phyloP scores from a whole-genome alignment of 495 filamentous ascomycete genomes.

The Amorphotheca resinae region DNA sequence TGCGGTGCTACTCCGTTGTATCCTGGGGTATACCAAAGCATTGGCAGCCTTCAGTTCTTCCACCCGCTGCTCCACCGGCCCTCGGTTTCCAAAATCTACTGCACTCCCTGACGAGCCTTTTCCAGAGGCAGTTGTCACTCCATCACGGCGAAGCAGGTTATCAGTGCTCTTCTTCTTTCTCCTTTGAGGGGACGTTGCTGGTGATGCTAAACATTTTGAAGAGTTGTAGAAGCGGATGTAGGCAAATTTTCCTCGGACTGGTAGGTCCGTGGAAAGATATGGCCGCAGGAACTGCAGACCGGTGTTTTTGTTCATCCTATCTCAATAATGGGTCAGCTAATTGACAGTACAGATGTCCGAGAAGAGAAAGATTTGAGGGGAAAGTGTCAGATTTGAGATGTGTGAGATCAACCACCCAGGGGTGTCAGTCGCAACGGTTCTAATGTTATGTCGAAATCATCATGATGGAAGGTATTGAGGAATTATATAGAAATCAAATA shows the following conservation, averaged over 20 bases:
- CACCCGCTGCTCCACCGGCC: constrained; percentile 25
- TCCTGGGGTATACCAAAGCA: constrained; percentile 40
- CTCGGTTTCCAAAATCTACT: neutral
- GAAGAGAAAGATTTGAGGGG: constrained; percentile 6
- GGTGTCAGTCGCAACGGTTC: constrained; percentile 98
- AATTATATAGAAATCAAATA: neutral
- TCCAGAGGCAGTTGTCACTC: too few relatives aligned
- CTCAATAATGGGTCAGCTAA: constrained; percentile 8
- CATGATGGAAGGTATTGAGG: constrained; percentile 21
- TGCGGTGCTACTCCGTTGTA: constrained; percentile 15
- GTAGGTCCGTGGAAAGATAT: constrained; percentile 30
- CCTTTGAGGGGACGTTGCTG: too few relatives aligned
- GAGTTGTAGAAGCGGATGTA: constrained; percentile 34
- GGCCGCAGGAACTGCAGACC: constrained; percentile 42
- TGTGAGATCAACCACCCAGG: constrained; percentile 46
- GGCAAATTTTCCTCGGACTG: constrained; percentile 17
- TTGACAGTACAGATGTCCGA: constrained; percentile 3
- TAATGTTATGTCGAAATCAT: constrained; percentile 36
- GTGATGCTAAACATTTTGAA: constrained; percentile 7
- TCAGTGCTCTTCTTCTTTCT: too few relatives aligned
- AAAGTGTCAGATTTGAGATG: constrained; percentile 31
- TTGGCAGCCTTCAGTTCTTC: constrained; percentile 34
- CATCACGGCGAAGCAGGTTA: too few relatives aligned
- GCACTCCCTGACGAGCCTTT: too few relatives aligned
- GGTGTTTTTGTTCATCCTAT: constrained; percentile 25